phyloP scores from a whole-genome alignment of 2,329 filamentous ascomycete species.

The Ophiostoma quercus region DNA sequence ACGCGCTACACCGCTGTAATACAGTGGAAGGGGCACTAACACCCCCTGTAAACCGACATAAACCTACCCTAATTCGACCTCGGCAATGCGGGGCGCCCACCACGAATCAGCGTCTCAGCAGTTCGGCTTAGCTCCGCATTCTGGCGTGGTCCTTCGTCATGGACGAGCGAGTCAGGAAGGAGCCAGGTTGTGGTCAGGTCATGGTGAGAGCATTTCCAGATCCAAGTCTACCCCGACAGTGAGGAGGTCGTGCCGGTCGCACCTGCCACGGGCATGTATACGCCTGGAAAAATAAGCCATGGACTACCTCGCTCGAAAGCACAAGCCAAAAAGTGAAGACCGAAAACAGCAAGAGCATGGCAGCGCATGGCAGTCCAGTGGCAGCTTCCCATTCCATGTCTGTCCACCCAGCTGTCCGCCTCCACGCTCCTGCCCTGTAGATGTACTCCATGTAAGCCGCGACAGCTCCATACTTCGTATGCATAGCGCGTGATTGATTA shows the following conservation, averaged over 20 bases:
- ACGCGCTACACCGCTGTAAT: neutral
- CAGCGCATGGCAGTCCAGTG: neutral
- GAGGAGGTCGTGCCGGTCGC: neutral
- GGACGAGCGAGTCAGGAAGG: neutral
- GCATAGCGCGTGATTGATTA: slow-evolving; percentile 4
- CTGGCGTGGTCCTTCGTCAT: slow-evolving; percentile 6
- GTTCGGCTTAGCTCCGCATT: slow-evolving; percentile 32
- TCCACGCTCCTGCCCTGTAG: too few species aligned
- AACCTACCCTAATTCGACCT: slow-evolving; percentile 32
- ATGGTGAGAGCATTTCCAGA: neutral
- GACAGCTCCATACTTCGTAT: neutral
- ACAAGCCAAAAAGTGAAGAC: neutral
- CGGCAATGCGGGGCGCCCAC: slow-evolving; percentile 30
- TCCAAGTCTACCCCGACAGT: neutral
- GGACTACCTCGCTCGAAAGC: neutral
- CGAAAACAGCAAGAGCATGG: slow-evolving; percentile 1
- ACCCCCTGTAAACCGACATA: neutral
- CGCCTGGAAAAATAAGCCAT: neutral
- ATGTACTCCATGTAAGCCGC: neutral
- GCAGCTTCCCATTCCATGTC: neutral
- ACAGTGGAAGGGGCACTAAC: neutral
- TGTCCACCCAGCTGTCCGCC: too few species aligned
- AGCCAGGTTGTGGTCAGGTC: neutral
- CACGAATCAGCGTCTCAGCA: slow-evolving; percentile 42
- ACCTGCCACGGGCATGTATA: neutral